Conservation (phyloP, 768 basidiomycete species). For the Panus rudis region DNA sequence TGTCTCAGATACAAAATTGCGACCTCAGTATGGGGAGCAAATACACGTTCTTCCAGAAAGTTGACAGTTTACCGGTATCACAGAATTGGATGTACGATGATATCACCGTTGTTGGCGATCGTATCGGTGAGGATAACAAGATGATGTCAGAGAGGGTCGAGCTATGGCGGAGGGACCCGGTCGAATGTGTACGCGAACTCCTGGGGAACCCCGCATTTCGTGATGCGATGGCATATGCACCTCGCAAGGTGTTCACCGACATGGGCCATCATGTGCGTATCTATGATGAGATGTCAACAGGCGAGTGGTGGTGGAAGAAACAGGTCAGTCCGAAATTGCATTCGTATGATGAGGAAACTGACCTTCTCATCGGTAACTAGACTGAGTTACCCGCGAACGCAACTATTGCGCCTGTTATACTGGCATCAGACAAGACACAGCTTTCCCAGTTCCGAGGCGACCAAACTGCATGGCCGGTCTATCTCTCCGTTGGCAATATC, state of each 20-base stretch:
- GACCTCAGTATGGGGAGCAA: too few species aligned
- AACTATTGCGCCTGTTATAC: slow-evolving; percentile 21
- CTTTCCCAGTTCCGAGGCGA: slow-evolving; percentile 17
- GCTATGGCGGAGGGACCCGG: slow-evolving; percentile 17
- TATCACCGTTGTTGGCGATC: slow-evolving; percentile 2
- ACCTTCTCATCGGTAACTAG: too few species aligned
- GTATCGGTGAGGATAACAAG: neutral
- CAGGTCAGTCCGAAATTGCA: slow-evolving; percentile 41
- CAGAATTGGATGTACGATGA: neutral
- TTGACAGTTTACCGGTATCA: slow-evolving; percentile 3
- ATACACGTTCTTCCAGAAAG: too few species aligned
- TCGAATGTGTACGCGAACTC: slow-evolving; percentile 25
- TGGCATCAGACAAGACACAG: slow-evolving; percentile 25
- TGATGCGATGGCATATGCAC: slow-evolving; percentile 2
- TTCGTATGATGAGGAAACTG: too few species aligned
- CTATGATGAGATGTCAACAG: slow-evolving; percentile 19
- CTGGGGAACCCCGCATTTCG: slow-evolving; percentile 5
- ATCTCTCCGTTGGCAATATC: slow-evolving; percentile 27
- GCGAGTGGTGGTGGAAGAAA: slow-evolving; percentile 41
- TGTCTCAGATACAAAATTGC: too few species aligned
- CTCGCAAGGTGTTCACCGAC: slow-evolving; percentile 3
- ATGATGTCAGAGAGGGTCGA: slow-evolving; percentile 24
- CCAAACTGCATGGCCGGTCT: slow-evolving; percentile 25
- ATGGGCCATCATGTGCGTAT: slow-evolving; percentile 1
- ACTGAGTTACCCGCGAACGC: slow-evolving; percentile 16